phyloP scores from a whole-genome alignment of 2,329 filamentous ascomycete species.

The Fusarium udum region DNA sequence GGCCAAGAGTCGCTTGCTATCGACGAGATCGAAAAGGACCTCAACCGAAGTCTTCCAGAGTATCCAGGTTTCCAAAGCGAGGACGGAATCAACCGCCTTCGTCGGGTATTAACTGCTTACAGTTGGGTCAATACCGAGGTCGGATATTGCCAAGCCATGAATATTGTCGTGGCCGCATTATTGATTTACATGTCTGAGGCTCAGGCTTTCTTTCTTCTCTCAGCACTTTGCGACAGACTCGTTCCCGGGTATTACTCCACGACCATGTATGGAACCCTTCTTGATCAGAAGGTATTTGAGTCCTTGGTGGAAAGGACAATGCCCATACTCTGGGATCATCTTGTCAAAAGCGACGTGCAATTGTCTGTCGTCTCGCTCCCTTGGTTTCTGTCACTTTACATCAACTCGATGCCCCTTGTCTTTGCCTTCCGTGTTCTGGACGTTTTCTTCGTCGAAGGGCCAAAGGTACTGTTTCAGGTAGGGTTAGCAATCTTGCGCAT shows the following conservation, averaged over 20 bases:
- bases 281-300: constrained; percentile 98
- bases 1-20: constrained; percentile 93
- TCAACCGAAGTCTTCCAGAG: constrained; percentile 95
- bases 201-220: constrained; percentile 95
- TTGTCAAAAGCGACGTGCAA: constrained; percentile 97
- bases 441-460: constrained; percentile 97
- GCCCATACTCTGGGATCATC: constrained; percentile 97
- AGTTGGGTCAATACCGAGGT: constrained; percentile 97
- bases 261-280: constrained; percentile 97
- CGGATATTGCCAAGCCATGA: constrained; percentile 99
- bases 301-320: constrained; percentile 98
- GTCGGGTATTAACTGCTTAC: constrained; percentile 93
- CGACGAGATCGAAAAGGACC: constrained; percentile 98
- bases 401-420: constrained; percentile 98
- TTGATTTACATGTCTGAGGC: constrained; percentile 98
- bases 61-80: constrained; percentile 98
- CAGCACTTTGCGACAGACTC: constrained; percentile 88
- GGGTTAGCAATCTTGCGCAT: constrained; percentile 96
- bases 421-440: constrained; percentile 97
- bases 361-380: constrained; percentile 96
- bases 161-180: constrained; percentile 97
- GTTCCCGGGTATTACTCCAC: constrained; percentile 97
- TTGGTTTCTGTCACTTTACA: constrained; percentile 97
- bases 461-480: constrained; percentile 96
- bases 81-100: constrained; percentile 89